Evolutionary conservation across 2,329 filamentous ascomycete species (phyloP).

Genomic region (Phialocephala subalpina): DNA sequence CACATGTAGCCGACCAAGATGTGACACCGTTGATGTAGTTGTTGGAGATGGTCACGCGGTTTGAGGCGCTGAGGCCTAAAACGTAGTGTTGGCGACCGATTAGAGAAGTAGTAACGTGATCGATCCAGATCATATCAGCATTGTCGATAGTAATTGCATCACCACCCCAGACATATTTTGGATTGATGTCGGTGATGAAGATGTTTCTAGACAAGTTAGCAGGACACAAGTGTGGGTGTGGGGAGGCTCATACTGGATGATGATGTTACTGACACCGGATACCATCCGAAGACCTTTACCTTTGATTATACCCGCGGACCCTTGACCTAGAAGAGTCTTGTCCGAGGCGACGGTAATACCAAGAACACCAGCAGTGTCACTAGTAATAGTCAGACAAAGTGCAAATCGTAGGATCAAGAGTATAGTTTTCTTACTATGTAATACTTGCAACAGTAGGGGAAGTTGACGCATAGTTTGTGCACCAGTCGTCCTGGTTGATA

Average conservation of each 20-base stretch:
- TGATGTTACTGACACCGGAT: constrained; percentile 35
- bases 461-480: constrained; percentile 47
- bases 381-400: constrained; percentile 7
- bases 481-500: constrained; percentile 54
- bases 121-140: constrained; percentile 49
- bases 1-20: constrained; percentile 51
- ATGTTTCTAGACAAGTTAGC: constrained; percentile 53
- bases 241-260: constrained; percentile 33
- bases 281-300: constrained; percentile 38
- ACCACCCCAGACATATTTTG: constrained; percentile 66
- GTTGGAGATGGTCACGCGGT: constrained; percentile 54
- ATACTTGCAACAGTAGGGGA: constrained; percentile 24
- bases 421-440: constrained; percentile 14
- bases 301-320: constrained; percentile 32
- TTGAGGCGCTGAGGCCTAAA: constrained; percentile 43
- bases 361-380: constrained; percentile 30
- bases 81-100: constrained; percentile 54
- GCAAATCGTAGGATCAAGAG: too few species aligned
- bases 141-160: constrained; percentile 63
- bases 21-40: constrained; percentile 54
- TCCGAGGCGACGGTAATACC: constrained; percentile 38
- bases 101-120: constrained; percentile 44
- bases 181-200: constrained; percentile 62
- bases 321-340: constrained; percentile 41
- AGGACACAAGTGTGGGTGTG: too few species aligned